phyloP scores from a whole-genome alignment of 1,284 basidiomycete species.

The Gymnopus androsaceus region DNA sequence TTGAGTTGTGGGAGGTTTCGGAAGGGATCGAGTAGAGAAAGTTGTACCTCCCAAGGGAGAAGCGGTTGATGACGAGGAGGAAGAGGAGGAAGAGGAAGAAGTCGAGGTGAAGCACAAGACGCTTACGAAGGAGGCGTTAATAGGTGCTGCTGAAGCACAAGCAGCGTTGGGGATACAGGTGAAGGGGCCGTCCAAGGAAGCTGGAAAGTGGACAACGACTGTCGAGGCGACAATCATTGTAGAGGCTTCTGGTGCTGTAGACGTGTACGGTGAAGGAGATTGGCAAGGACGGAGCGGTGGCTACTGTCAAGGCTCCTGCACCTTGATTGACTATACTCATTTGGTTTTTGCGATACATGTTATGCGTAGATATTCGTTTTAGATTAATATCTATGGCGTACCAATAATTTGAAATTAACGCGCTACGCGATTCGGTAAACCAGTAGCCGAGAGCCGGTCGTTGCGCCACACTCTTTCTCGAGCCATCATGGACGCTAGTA shows the following conservation, averaged over 20 bases:
- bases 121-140: constrained; percentile 60
- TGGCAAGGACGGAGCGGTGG: constrained; percentile 10
- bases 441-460: too few relatives aligned
- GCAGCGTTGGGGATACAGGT: constrained; percentile 34
- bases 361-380: neutral
- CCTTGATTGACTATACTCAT: neutral
- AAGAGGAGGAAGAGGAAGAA: constrained; percentile 59
- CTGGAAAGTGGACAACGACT: constrained; percentile 17
- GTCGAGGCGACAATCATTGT: constrained; percentile 13
- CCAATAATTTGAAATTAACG: too few relatives aligned
- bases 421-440: too few relatives aligned
- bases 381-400: neutral
- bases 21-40: constrained; percentile 80
- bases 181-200: constrained; percentile 4
- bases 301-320: constrained; percentile 4
- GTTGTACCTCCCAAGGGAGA: constrained; percentile 52
- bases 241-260: constrained; percentile 4
- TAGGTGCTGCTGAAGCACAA: constrained; percentile 57
- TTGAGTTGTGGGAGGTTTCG: constrained; percentile 89
- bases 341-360: neutral
- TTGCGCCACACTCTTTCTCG: too few relatives aligned
- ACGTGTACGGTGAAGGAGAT: constrained; percentile 15
- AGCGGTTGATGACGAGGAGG: constrained; percentile 56
- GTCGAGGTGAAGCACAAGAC: constrained; percentile 68
- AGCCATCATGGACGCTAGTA: too few relatives aligned